Evolutionary conservation across 129 eudicot genomes (phyloP).

Genomic region (Flaveria linearis): DNA sequence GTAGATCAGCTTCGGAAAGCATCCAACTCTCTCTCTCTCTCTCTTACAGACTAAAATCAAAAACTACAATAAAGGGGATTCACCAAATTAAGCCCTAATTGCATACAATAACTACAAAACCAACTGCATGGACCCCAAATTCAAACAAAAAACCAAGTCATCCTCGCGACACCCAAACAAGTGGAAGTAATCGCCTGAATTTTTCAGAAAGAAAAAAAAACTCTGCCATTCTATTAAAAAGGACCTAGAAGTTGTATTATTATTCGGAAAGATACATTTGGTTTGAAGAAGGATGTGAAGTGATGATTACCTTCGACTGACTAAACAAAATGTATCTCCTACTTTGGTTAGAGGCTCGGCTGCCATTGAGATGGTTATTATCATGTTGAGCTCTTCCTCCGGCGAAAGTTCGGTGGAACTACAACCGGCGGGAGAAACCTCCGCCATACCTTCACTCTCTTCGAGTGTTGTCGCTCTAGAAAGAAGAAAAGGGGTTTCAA

Average conservation of each 20-base stretch:
- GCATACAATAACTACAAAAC: background rate
- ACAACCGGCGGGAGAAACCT: conserved; percentile 23
- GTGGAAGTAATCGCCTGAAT: conserved; percentile 10
- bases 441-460: conserved; percentile 33
- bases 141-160: background rate
- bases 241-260: conserved; percentile 21
- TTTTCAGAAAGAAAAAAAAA: background rate
- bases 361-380: conserved; percentile 56
- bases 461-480: background rate
- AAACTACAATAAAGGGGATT: background rate
- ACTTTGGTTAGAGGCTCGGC: conserved; percentile 68
- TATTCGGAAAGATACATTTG: background rate
- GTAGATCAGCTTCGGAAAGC: background rate
- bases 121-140: conserved; percentile 2
- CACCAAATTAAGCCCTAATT: conserved; percentile 17
- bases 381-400: conserved; percentile 66
- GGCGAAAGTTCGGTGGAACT: conserved; percentile 54
- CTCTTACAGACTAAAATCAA: background rate
- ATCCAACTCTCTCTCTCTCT: too few relatives aligned
- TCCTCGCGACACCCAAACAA: background rate
- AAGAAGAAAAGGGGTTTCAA: conserved; percentile 20
- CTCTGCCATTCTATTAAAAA: conserved; percentile 18
- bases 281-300: background rate
- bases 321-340: conserved; percentile 77
- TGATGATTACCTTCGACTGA: conserved; percentile 55